Conservation (phyloP, 352 stramenopile genomes). For the Pythium aphanidermatum region DNA sequence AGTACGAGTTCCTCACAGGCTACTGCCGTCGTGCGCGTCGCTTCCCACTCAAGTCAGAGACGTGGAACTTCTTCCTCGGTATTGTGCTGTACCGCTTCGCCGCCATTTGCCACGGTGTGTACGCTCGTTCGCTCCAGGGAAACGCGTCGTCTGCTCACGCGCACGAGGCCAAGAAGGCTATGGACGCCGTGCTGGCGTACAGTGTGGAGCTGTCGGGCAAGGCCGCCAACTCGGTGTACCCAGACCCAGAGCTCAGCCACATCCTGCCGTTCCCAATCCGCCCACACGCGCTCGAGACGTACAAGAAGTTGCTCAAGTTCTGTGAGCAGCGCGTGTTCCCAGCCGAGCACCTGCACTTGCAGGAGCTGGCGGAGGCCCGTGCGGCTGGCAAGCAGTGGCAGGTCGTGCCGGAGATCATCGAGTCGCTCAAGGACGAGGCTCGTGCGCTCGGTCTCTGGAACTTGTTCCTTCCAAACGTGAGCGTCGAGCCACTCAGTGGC, state of each 20-base stretch:
- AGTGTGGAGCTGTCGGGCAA: conserved; percentile 31
- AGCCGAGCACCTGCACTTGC: conserved; percentile 82
- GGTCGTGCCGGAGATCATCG: conserved; percentile 83
- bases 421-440: conserved; percentile 88
- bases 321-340: conserved; percentile 88
- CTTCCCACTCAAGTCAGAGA: conserved; percentile 43
- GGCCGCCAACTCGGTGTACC: conserved; percentile 32
- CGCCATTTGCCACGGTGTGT: conserved; percentile 78
- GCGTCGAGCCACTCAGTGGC: conserved; percentile 37
- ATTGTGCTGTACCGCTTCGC: conserved; percentile 73
- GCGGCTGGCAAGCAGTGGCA: conserved; percentile 66
- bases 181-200: conserved; percentile 51
- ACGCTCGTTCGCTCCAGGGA: conserved; percentile 55
- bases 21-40: conserved; percentile 50
- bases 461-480: conserved; percentile 87
- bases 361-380: conserved; percentile 53
- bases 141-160: conserved; percentile 82
- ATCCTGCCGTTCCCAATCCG: conserved; percentile 73
- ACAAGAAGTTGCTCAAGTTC: conserved; percentile 85
- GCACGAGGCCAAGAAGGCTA: conserved; percentile 51
- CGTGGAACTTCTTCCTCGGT: conserved; percentile 74
- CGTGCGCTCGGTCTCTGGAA: conserved; percentile 94
- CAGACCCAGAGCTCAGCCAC: conserved; percentile 37
- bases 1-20: conserved; percentile 46
- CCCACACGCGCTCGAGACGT: conserved; percentile 67